These are phyloP conservation scores for Arthrobotrys pseudoclavata DNA, from an alignment of 2,329 filamentous ascomycete genomes.

Conservation along the genomic window DNA sequence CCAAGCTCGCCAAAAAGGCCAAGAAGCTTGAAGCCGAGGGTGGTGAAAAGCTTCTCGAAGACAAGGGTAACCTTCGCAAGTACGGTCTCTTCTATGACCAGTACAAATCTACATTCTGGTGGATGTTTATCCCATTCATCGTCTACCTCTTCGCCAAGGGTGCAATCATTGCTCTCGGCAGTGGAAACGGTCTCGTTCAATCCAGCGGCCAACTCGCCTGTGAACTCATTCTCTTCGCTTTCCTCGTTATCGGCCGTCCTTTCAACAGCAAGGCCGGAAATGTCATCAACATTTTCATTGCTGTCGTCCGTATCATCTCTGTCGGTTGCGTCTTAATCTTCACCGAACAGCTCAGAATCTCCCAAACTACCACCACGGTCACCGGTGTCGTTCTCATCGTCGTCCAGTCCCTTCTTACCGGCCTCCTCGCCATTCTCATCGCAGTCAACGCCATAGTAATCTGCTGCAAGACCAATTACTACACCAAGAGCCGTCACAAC, in stretches of 20 bases:
- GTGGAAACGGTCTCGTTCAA: slow-evolving; percentile 87
- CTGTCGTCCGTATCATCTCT: slow-evolving; percentile 88
- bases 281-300: slow-evolving; percentile 93
- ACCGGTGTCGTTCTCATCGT: slow-evolving; percentile 80
- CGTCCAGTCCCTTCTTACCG: slow-evolving; percentile 88
- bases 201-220: slow-evolving; percentile 83
- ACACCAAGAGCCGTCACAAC: slow-evolving; percentile 88
- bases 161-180: slow-evolving; percentile 83
- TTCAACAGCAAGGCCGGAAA: slow-evolving; percentile 89
- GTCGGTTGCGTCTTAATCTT: slow-evolving; percentile 91
- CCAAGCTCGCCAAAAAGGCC: slow-evolving; percentile 78
- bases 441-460: slow-evolving; percentile 87
- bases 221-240: slow-evolving; percentile 81
- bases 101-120: slow-evolving; percentile 96
- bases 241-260: slow-evolving; percentile 87
- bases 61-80: slow-evolving; percentile 92
- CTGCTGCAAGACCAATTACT: slow-evolving; percentile 88
- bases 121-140: slow-evolving; percentile 91
- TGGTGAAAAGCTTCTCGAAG: slow-evolving; percentile 82
- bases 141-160: slow-evolving; percentile 92
- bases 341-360: slow-evolving; percentile 90
- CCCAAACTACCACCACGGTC: slow-evolving; percentile 92
- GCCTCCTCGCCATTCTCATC: slow-evolving; percentile 86
- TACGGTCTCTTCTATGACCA: slow-evolving; percentile 98
- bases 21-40: slow-evolving; percentile 78